Base-by-base conservation (phyloP, 257 asterid species). In the Euphrasia confusa region DNA sequence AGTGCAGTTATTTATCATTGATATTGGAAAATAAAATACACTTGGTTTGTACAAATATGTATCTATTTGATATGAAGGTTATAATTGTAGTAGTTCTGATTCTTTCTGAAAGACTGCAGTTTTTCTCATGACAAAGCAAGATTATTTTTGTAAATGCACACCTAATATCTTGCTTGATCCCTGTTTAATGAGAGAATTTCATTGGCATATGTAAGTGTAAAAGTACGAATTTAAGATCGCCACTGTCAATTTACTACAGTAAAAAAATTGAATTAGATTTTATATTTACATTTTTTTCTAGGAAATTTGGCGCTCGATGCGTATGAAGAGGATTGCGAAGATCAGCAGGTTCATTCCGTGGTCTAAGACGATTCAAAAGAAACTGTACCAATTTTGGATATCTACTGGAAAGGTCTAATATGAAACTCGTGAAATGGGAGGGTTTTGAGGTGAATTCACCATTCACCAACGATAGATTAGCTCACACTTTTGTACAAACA, bases 351-450 rank as follows among this genome's bases (percentile, higher is more conserved):
- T 89, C 97, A 3, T 92, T 92, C 78, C 72, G 74, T 75, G 97
- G 97, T 32, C 70, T 89, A 35, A 72, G 68, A 10, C 73, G 97
- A 40, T 89, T 89, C 77, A 89, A 89, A 56, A 83, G 99, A 74
- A 92, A 92, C 67, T 92, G 99, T 53, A 86, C 96, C n/a, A 92
- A 86, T 75, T 92, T 92, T 48, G 99, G 97, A 4, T 79, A 85
- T 61, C 88, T 92, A n/a, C 80, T 92, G 4, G 83, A 80, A 35
- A 79, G 65, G 54, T 83, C 96, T 24, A 70, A 83, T 67, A 89
- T 92, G 96, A 89, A 92, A 39, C 99, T 92, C 9, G 75, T 81
- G 85, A 92, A 83, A 63, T 92, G 99, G 99, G 99, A 92, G 74
- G 97, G 86, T 61, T 81, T 76, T 76, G 87, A 86, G 92, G 98